Evolutionary conservation across 768 basidiomycete species (phyloP).

Genomic region (Boletus coccyginus): DNA sequence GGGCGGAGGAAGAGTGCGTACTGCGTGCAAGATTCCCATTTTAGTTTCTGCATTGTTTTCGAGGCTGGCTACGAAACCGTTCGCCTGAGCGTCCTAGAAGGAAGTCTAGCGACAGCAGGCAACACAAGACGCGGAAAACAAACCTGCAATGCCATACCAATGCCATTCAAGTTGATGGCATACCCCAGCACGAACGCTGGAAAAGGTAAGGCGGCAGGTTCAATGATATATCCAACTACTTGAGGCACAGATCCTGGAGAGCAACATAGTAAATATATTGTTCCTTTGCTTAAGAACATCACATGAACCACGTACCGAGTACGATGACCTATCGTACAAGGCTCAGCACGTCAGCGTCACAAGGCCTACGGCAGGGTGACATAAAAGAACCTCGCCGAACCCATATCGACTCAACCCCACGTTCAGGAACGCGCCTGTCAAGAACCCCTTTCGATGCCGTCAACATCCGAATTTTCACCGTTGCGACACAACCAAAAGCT

Average conservation of each 20-base stretch:
- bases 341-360: neutral
- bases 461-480: no score
- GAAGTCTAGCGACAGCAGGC: neutral
- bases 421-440: slow-evolving; percentile 34
- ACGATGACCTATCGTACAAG: slow-evolving; percentile 23
- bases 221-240: slow-evolving; percentile 33
- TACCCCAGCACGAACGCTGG: slow-evolving; percentile 43
- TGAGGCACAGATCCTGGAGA: slow-evolving; percentile 29
- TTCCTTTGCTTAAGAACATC: neutral
- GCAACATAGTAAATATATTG: neutral
- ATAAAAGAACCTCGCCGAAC: slow-evolving; percentile 32
- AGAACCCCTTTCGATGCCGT: no score
- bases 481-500: no score
- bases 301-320: slow-evolving; percentile 27
- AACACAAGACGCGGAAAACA: neutral
- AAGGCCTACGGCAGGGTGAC: neutral
- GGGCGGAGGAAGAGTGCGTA: slow-evolving; percentile 16
- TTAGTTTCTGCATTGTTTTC: slow-evolving; percentile 38
- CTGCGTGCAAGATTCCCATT: slow-evolving; percentile 41
- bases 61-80: slow-evolving; percentile 42
- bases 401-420: slow-evolving; percentile 29
- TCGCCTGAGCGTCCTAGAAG: slow-evolving; percentile 46
- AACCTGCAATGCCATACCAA: slow-evolving; percentile 48
- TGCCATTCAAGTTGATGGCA: slow-evolving; percentile 40
- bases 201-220: slow-evolving; percentile 42